Conservation (phyloP, 1,284 basidiomycete species). For the Ceratobasidium sp. region DNA sequence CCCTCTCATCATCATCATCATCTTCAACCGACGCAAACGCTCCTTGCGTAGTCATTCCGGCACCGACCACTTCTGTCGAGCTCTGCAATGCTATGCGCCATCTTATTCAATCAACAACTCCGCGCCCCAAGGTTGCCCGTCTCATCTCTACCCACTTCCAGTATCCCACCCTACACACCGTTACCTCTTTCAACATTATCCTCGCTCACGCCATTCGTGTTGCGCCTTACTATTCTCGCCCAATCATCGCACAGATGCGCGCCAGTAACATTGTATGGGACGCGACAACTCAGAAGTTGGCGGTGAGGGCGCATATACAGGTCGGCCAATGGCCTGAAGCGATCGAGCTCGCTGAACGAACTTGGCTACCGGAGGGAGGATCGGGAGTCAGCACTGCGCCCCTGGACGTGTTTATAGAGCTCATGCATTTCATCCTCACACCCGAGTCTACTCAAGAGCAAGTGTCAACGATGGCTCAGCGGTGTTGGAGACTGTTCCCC, state of each 20-base stretch:
- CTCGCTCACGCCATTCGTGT: constrained; percentile 30
- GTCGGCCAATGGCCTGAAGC: constrained; percentile 18
- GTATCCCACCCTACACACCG: constrained; percentile 15
- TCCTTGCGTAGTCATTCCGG: constrained; percentile 27
- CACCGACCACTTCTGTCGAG: constrained; percentile 11
- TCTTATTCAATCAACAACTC: constrained; percentile 33
- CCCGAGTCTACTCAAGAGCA: background rate
- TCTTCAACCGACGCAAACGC: background rate
- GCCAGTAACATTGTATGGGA: constrained; percentile 14
- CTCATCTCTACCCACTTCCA: constrained; percentile 35
- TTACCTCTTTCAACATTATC: constrained; percentile 24
- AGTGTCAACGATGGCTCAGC: background rate
- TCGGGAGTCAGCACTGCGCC: constrained; percentile 8
- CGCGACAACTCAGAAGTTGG: constrained; percentile 20
- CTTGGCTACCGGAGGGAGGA: constrained; percentile 11
- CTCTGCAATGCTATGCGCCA: constrained; percentile 29
- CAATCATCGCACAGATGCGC: constrained; percentile 14
- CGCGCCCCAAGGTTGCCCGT: constrained; percentile 1
- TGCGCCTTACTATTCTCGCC: constrained; percentile 10
- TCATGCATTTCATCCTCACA: constrained; percentile 37
- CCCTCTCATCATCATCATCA: constrained; percentile 9
- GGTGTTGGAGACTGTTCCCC: constrained; percentile 29
- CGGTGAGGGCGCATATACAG: constrained; percentile 42
- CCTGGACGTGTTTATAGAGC: constrained; percentile 37
- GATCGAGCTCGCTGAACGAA: constrained; percentile 24